A percentile compares a stretch with the other conserved stretches of the same genome.
Conservation (phyloP, 129 eudicot species). For the Arctium minus region DNA sequence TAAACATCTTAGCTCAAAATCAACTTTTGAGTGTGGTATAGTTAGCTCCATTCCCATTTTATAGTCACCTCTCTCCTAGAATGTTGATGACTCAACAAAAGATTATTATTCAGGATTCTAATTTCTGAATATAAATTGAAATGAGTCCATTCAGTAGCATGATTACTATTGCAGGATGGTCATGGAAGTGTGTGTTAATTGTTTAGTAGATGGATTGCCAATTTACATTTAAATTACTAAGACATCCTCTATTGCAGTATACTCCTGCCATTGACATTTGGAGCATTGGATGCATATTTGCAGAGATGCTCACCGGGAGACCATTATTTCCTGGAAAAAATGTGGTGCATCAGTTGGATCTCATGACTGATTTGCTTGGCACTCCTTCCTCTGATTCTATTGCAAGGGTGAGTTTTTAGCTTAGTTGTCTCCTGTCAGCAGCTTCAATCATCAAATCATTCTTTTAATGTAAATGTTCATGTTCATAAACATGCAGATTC, state of each 20-base stretch:
- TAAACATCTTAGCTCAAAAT: too few relatives aligned
- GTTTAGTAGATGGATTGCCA: background rate
- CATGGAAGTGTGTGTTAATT: background rate
- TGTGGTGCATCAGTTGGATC: constrained; percentile 84
- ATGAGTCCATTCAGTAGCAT: too few relatives aligned
- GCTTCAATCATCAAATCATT: background rate
- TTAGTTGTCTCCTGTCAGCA: background rate
- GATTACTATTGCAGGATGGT: background rate
- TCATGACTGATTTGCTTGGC: constrained; percentile 89
- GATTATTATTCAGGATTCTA: background rate
- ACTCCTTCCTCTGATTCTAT: constrained; percentile 80
- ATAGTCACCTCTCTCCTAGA: too few relatives aligned
- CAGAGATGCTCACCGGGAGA: constrained; percentile 79
- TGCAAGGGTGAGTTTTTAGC: constrained; percentile 44
- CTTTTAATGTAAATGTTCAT: background rate
- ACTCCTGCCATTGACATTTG: constrained; percentile 94
- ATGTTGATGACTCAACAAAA: too few relatives aligned
- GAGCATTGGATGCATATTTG: constrained; percentile 98
- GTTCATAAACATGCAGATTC: constrained; percentile 45
- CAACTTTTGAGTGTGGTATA: too few relatives aligned
- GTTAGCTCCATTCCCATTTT: too few relatives aligned
- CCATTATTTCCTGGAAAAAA: constrained; percentile 95
- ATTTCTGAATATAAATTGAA: background rate
- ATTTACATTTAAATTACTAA: constrained; percentile 9
- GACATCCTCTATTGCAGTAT: constrained; percentile 51